phyloP scores from a whole-genome alignment of 2,329 filamentous ascomycete species.

The Aspergillus ruber region DNA sequence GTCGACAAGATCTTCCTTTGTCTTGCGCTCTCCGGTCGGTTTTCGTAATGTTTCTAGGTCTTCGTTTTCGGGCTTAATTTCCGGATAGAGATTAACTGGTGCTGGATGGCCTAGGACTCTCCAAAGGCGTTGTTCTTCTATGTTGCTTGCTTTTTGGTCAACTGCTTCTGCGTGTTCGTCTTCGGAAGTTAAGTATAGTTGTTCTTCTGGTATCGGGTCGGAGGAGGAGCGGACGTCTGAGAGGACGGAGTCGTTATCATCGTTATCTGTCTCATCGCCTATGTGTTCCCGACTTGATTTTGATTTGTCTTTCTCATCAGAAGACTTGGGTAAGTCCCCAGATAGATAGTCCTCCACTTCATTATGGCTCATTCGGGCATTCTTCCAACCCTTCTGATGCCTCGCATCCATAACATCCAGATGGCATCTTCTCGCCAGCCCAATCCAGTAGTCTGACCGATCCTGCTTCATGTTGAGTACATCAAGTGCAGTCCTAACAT shows the following conservation, averaged over 20 bases:
- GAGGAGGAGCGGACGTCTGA: neutral
- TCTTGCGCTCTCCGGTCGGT: constrained; percentile 25
- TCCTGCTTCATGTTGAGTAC: constrained; percentile 47
- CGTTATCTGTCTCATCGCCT: constrained; percentile 2
- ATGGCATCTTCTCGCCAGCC: constrained; percentile 46
- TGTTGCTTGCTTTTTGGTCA: constrained; percentile 40
- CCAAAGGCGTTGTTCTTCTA: constrained; percentile 44
- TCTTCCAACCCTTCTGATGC: constrained; percentile 24
- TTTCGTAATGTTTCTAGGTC: constrained; percentile 7
- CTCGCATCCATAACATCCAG: constrained; percentile 44
- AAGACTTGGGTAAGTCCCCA: constrained; percentile 6
- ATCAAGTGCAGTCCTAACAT: constrained; percentile 51
- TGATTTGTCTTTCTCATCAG: neutral
- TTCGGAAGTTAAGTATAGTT: constrained; percentile 26
- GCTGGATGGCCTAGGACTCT: constrained; percentile 29
- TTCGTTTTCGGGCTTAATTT: constrained; percentile 18
- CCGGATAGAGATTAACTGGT: constrained; percentile 9
- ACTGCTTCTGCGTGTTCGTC: constrained; percentile 42
- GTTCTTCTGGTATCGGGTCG: constrained; percentile 4
- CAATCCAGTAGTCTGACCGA: constrained; percentile 46
- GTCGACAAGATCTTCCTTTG: constrained; percentile 31
- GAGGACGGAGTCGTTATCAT: constrained; percentile 6
- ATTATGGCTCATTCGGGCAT: constrained; percentile 30
- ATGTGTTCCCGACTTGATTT: constrained; percentile 3
- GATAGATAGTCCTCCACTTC: constrained; percentile 38